phyloP scores from a whole-genome alignment of 192 early-diverging fungal genomes.

The Rhizophagus clarus region DNA sequence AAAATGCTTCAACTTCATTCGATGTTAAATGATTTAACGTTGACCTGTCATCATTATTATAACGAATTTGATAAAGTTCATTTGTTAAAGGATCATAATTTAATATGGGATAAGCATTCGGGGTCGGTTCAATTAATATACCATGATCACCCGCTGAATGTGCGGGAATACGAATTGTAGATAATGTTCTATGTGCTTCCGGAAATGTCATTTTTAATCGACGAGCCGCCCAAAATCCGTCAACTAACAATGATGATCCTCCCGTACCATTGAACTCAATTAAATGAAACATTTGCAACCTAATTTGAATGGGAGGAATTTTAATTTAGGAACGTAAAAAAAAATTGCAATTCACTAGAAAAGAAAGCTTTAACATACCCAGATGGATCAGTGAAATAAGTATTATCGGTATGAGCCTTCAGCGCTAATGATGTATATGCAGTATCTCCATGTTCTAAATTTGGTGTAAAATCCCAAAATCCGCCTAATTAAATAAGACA shows the following conservation, averaged over 20 bases:
- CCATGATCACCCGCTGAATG: conserved; percentile 77
- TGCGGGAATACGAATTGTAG: conserved; percentile 58
- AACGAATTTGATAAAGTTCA: conserved; percentile 69
- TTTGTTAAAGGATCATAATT: conserved; percentile 58
- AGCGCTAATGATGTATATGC: conserved; percentile 77
- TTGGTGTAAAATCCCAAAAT: conserved; percentile 78
- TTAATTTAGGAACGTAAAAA: too few species aligned
- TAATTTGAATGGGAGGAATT: too few species aligned
- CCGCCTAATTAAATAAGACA: conserved; percentile 36
- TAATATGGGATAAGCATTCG: conserved; percentile 63
- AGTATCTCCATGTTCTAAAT: conserved; percentile 80
- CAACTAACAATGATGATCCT: conserved; percentile 77
- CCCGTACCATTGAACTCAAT: conserved; percentile 69
- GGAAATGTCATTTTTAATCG: conserved; percentile 60
- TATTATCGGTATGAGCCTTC: conserved; percentile 82
- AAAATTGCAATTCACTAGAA: neutral
- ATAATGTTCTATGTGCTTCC: conserved; percentile 62
- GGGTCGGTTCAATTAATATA: conserved; percentile 63
- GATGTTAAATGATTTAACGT: conserved; percentile 53
- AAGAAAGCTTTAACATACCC: conserved; percentile 50
- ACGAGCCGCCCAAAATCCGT: conserved; percentile 74
- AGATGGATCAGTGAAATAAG: conserved; percentile 84
- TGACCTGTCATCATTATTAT: conserved; percentile 85
- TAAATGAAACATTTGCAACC: conserved; percentile 81
- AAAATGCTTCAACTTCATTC: conserved; percentile 60